Base-by-base conservation (phyloP, 805 yeast genomes). In the Metschnikowia corniflorae region DNA sequence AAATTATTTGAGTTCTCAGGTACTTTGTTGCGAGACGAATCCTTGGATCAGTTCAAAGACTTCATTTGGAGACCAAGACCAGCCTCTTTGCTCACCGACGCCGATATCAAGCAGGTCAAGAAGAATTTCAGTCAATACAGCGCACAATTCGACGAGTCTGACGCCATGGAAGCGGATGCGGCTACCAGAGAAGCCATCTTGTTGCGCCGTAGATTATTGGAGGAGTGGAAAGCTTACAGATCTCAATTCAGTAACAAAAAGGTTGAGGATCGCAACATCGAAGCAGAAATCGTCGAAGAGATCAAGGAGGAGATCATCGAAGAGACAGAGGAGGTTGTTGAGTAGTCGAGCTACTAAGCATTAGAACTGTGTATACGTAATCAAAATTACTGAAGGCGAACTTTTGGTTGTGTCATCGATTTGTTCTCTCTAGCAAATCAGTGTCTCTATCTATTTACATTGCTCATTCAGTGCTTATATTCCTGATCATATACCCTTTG, bases 1-100 rank as follows among this genome's bases (percentile, higher is more conserved):
- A 86, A 78, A 61, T 66, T 93, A 47, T 89, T 73, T 67, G 94
- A 88, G 60, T 74, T 86, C 61, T 81, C 84, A 33, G 99, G 98
- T 55, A 73, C 70, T 49, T 49, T 80, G 47, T 61, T 86, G 43
- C 79, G 81, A 50, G 93, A 85, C 52, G 95, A 89, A 55, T 62
- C 74, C 16, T 62, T 86, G 43, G 93, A 86, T 53, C 84, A 81
- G 38, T 87, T 93, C 77, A 85, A 80, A 66, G 89, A 85, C 44
- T 86, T 91, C 55, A 71, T 78, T 44, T 93, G 99, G 99, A 85
- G 99, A 73, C 97, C 97, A 55, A 82, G 98, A 69, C 98, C 98
- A 34, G 77, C 76, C 14, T 73, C 88, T 2, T 63, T 81, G 47
- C 77, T 93, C 57, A 70, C 80, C 43, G 78, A 81, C 53, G 82